Base-by-base conservation (phyloP, 495 filamentous ascomycete species). In the Xylaria intraflava region DNA sequence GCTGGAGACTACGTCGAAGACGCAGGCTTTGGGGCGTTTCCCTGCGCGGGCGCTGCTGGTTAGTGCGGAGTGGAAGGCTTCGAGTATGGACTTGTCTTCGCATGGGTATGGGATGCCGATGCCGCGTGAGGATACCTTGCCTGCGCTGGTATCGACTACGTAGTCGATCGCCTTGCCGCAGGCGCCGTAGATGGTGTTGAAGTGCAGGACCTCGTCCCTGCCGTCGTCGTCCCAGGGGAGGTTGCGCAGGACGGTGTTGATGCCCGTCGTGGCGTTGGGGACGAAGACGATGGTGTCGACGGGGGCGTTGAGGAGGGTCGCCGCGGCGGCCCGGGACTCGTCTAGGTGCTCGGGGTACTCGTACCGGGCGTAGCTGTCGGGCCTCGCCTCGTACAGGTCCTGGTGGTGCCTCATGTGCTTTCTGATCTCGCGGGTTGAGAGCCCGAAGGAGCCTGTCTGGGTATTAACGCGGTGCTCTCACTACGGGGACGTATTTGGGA, bases 1-100 rank as follows among this genome's bases (percentile, higher is more conserved):
- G 19, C 80, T 84, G 24, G 82, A 78, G 31, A 94, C 78, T 0
- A 82, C 82, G 57, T 95, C 89, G 59, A 91, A 92, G 14, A 95
- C 61, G 6, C 87, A 87, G 2, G 88, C 48, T 14, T 58, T 62
- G 3, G 64, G 58, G 9, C 62, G 77, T 42, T 78, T 66, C 2
- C 78, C 76, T 2, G 75, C 70, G 1, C 20, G 54, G 16, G 62
- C 62, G 3, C 73, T 67, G 16, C 55, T 48, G 3, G 64, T 56
- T 35, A 87, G 67, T 0, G 67, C 71, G 1, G 65, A 57, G 40
- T 67, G 62, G 59, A 89, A 82, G 8, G 57, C 57, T 0, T 55
- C 33, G 11, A 84, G 69, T 3, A 89, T 57, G 41, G 75, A 79
- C 5, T 74, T 75, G 46, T 86, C 82, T 6, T 72, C 57, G 10